Evolutionary conservation across 345 rosid species (phyloP).

Genomic region (Cardamine occulta): DNA sequence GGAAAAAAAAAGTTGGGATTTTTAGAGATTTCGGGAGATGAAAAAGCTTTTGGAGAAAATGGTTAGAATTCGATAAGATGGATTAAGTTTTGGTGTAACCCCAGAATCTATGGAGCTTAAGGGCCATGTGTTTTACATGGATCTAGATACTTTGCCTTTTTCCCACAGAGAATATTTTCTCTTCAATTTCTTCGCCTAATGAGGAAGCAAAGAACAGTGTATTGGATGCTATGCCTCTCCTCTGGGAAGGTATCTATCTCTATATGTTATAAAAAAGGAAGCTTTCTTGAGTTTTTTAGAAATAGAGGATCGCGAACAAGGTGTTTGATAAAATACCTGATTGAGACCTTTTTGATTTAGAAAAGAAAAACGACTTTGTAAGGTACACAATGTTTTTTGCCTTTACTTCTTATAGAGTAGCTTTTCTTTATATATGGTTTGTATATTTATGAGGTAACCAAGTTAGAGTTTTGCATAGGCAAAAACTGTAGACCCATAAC

Average conservation of each 20-base stretch:
- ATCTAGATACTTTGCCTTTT: conserved; percentile 35
- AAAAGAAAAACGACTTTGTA: neutral
- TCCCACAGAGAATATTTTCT: neutral
- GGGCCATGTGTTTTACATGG: neutral
- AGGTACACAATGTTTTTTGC: conserved; percentile 19
- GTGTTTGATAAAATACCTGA: neutral
- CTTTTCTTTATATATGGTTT: neutral
- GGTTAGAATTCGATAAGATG: neutral
- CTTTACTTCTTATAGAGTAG: neutral
- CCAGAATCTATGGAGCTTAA: conserved; percentile 16
- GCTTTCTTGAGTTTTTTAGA: neutral
- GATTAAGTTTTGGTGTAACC: neutral
- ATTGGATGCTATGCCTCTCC: conserved; percentile 12
- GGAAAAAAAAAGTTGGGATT: neutral
- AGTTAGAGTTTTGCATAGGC: neutral
- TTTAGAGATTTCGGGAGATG: neutral
- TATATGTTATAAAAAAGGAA: conserved; percentile 19
- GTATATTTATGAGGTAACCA: neutral
- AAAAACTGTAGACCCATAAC: neutral
- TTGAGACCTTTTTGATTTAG: neutral
- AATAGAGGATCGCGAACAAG: conserved; percentile 16
- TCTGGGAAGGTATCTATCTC: neutral
- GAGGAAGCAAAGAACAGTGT: conserved; percentile 30
- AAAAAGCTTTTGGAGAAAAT: neutral
- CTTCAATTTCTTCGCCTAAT: conserved; percentile 10